Evolutionary conservation across 352 stramenopile species (phyloP).

Genomic region (Phytophthora citrophthora): DNA sequence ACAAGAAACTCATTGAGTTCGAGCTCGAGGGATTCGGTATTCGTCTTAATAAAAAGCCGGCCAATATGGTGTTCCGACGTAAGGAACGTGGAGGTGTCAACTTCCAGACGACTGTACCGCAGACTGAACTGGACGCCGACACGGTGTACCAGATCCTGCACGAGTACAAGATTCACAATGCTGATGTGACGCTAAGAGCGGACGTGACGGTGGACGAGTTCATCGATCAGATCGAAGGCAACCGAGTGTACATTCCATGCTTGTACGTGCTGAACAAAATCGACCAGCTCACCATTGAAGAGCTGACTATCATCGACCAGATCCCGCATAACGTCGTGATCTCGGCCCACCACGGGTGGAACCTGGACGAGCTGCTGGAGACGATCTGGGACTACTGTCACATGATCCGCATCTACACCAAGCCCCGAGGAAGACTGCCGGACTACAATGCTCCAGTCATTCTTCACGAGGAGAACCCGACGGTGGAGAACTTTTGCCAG

Average conservation of each 20-base stretch:
- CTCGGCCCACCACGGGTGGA: conserved; percentile 97
- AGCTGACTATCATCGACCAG: conserved; percentile 98
- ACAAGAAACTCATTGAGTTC: conserved; percentile 99
- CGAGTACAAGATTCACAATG: conserved; percentile 99
- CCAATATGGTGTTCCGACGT: conserved; percentile 96
- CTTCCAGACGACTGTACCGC: conserved; percentile 94
- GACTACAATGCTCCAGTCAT: conserved; percentile 99
- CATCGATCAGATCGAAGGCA: conserved; percentile 99
- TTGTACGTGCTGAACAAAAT: conserved; percentile 99
- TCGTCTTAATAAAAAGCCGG: conserved; percentile 97
- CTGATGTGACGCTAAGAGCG: conserved; percentile 95
- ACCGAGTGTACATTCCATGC: conserved; percentile 98
- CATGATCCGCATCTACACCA: conserved; percentile 99
- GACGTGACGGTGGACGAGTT: conserved; percentile 98
- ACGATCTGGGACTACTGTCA: conserved; percentile 98
- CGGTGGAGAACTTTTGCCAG: conserved; percentile 97
- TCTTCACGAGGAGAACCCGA: conserved; percentile 94
- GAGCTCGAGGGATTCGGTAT: conserved; percentile 99
- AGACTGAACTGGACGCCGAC: conserved; percentile 95
- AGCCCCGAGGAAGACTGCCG: conserved; percentile 94
- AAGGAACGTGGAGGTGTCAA: conserved; percentile 98
- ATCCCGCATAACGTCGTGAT: conserved; percentile 99
- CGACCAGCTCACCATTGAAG: conserved; percentile 98
- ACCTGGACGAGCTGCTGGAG: conserved; percentile 97
- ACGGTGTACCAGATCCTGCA: conserved; percentile 95